Percentiles rank a stretch among this genome's conserved stretches.
Evolutionary conservation across 345 rosid species (phyloP).

Genomic region (Eucalyptus grandis): DNA sequence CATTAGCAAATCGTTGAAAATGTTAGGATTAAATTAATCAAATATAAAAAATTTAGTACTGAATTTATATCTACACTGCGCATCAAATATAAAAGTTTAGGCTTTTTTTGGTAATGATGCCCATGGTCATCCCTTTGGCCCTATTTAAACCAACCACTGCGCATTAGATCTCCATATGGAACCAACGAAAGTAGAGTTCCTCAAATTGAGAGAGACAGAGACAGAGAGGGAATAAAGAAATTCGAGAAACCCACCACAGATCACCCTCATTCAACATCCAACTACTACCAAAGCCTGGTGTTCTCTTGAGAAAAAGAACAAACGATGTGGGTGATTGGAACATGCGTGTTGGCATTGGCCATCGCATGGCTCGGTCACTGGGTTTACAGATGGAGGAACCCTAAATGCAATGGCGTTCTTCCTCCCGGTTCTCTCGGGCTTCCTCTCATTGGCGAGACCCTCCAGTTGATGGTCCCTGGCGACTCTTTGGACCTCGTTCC

Average conservation of each 20-base stretch:
- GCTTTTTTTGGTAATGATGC: no score
- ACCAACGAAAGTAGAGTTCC: background rate
- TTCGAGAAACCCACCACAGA: background rate
- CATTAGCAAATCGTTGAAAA: background rate
- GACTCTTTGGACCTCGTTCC: slow-evolving; percentile 10
- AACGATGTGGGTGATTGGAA: background rate
- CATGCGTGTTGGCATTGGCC: background rate
- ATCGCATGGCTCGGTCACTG: background rate
- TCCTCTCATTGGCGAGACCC: slow-evolving; percentile 21
- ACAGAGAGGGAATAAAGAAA: background rate
- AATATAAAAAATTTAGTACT: no score
- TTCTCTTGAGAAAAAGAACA: background rate
- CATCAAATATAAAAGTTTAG: no score
- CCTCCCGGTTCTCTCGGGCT: slow-evolving; percentile 24
- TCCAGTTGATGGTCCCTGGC: slow-evolving; percentile 9
- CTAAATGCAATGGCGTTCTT: slow-evolving; percentile 1
- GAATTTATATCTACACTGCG: no score
- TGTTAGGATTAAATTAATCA: no score
- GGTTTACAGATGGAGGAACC: slow-evolving; percentile 11
- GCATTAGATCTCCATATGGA: background rate
- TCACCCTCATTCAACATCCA: no score
- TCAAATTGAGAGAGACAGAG: background rate
- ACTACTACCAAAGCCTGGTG: background rate
- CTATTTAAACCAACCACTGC: background rate
- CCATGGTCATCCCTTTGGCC: background rate